These are phyloP conservation scores for Dictyostelium firmibasis DNA, from an alignment of 78 protist species.

Conservation along the genomic window DNA sequence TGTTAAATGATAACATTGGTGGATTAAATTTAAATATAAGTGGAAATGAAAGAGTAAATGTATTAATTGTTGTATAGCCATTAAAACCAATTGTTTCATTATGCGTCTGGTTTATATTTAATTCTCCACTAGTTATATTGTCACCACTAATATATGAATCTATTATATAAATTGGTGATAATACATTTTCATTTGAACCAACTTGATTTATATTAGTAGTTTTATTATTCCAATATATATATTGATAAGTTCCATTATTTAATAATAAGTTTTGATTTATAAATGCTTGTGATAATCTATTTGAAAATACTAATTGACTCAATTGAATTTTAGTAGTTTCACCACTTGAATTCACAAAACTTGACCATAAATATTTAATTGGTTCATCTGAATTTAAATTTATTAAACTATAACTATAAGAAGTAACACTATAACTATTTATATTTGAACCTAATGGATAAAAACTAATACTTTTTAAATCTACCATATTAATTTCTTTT, in stretches of 20 bases:
- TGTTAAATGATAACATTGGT: background rate
- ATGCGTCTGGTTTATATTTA: no score
- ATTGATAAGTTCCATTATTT: background rate
- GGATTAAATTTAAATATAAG: background rate
- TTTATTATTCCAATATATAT: background rate
- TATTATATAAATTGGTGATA: background rate
- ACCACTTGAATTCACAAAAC: background rate
- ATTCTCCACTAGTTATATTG: background rate
- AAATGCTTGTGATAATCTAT: background rate
- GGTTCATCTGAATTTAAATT: background rate
- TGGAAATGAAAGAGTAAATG: background rate
- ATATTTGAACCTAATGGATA: background rate
- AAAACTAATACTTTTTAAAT: no score
- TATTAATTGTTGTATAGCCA: slow-evolving; percentile 6
- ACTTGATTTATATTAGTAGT: background rate
- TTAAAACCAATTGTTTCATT: slow-evolving; percentile 40
- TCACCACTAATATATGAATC: background rate
- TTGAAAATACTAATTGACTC: background rate
- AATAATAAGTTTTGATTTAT: background rate
- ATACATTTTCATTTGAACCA: no score
- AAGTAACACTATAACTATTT: background rate
- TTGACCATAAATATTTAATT: background rate
- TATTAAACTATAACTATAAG: background rate
- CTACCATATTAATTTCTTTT: background rate
- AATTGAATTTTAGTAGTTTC: background rate